Evolutionary conservation across 306 rosid species (phyloP), one percentile per base, ranked within the genome.

Genomic region (Hippophae rhamnoides): DNA sequence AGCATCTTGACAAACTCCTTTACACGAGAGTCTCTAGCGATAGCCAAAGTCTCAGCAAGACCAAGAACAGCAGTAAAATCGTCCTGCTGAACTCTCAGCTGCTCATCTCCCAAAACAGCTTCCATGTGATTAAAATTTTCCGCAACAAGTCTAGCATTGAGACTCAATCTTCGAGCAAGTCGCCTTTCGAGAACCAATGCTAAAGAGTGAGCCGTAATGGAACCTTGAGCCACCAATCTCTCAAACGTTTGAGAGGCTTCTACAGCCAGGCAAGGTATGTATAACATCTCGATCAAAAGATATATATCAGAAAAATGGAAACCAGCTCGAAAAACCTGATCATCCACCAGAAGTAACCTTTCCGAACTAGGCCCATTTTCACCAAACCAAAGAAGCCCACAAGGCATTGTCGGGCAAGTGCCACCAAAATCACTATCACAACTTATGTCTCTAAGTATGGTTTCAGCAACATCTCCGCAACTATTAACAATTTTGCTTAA

Each of bases 391-490:
- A 87, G 80, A 76, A 81, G 70, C 65, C 83, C 89, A 68, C 77
- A 67, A 38, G 78, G 80, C 60, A 76, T 50, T 64, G 80, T 72
- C 43, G 90, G 74, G 80, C 85, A 74, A 67, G 63, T 80, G 61
- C 83, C 96, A 61, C 83, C 86, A 68, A 76, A 82, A 72, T 83
- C 97, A 61, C 86, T 89, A 48, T 88, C 95, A 72, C 89, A 78
- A 74, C 88, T 90, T 62, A 93, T 84, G 71, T 93, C 99, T 78
- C 94, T 77, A 13, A 93, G 94, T 62, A 93, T 72, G 64, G 94
- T 80, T 80, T 93, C 99, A 62, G 99, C 93, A 80, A 86, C 99
- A 82, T 88, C 97, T 60, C 97, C 97, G 97, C 99, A 88, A 76
- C 97, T 88, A 84, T 88, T 89, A 71, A 88, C 79, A 70, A 90